Evolutionary conservation across 129 eudicot species (phyloP), one percentile per base, ranked within the genome.

Genomic region (Arctium lappa): DNA sequence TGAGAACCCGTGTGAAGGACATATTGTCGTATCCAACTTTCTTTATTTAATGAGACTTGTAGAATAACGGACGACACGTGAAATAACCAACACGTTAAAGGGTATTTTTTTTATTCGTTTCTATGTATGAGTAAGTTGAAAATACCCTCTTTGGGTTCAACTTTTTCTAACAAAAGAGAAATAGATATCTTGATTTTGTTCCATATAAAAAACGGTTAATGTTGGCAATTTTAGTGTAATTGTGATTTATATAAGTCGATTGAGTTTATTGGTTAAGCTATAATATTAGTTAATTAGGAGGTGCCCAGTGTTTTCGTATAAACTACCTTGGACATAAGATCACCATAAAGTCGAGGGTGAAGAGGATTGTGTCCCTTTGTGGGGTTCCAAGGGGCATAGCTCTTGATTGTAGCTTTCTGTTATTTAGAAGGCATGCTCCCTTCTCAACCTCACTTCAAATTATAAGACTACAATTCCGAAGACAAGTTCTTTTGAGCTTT

Each of bases 1-100:
- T 46, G 80, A 48, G 69, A 69, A 76, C 81, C 72, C 15, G 81
- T 76, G 77, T 69, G 77, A 81, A 73, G 18, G 31, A 16, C 68
- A 7, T 81, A 56, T 81, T 65, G 27, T 78, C 12, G 37, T 78
- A 78, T 78, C 37, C 62, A 44, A 22, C 74, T 12, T 78, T 63
- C 56, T 72, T 72, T 72, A 72, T 72, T n/a, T 44, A 38, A 72
- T 6, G 32, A 33, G 76, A 38, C 76, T 2, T 37, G 29, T 72
- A 37, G 10, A 36, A 72, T 72, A 36, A 72, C 50, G 31, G 27
- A 36, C 6, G 76, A 37, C 76, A 72, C 48, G 76, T 37, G 29
- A 72, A 72, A 38, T 72, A 38, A 72, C 53, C 29, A 9, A 72
- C 27, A 32, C 27, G 50, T 37, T 72, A n/a, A 38, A 36, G 76